These are phyloP conservation scores for Rhamnella rubrinervis DNA, from an alignment of 331 rosid genomes.

Conservation along the genomic window DNA sequence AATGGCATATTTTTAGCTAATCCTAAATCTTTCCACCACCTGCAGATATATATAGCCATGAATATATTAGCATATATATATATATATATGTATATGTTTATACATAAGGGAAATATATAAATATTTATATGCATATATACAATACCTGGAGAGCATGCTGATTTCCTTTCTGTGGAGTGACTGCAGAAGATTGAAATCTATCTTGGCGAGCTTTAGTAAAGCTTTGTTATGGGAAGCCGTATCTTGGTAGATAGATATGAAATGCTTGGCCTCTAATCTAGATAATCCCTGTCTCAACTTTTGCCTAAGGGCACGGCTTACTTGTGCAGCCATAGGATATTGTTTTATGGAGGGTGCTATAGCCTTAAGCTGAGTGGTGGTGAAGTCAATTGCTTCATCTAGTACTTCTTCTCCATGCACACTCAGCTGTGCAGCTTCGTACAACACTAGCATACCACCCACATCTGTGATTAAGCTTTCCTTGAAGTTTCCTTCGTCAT, in stretches of 20 bases:
- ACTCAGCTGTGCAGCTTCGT: conserved; percentile 27
- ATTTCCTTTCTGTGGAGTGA: conserved; percentile 30
- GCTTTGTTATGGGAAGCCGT: conserved; percentile 11
- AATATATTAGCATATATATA: background rate
- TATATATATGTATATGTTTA: too few species aligned
- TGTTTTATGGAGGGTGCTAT: background rate
- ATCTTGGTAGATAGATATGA: conserved; percentile 14
- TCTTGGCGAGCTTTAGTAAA: conserved; percentile 25
- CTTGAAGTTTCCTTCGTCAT: too few species aligned
- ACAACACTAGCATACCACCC: background rate
- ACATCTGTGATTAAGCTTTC: too few species aligned
- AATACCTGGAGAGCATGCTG: background rate
- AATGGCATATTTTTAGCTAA: conserved; percentile 24
- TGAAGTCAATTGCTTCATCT: conserved; percentile 28
- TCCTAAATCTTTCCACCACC: conserved; percentile 45
- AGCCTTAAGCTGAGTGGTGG: conserved; percentile 22
- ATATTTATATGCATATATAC: conserved; percentile 4
- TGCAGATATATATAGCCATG: background rate
- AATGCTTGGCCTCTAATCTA: conserved; percentile 11
- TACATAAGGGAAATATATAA: background rate
- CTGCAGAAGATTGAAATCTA: conserved; percentile 39
- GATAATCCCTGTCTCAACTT: background rate
- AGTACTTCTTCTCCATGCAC: conserved; percentile 25
- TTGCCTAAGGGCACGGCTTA: conserved; percentile 5
- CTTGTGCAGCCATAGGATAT: background rate